Conservation (phyloP, 371 early-diverging fungal species). For the Mucor mucedo region DNA sequence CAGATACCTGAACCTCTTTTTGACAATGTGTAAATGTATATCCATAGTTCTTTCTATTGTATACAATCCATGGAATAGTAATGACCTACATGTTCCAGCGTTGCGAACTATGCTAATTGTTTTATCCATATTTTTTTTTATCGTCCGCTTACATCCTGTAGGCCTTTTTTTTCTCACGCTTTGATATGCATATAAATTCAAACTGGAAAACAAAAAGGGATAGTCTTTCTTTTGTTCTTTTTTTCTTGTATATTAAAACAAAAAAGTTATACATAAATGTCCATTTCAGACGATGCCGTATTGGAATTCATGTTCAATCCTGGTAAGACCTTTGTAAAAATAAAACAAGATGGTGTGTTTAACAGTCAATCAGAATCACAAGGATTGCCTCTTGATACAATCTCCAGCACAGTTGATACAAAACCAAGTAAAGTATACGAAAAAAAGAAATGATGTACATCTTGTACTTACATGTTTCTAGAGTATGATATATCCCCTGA, state of each 20-base stretch:
- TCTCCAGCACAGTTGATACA: slow-evolving; percentile 32
- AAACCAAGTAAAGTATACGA: slow-evolving; percentile 30
- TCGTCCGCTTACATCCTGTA: slow-evolving; percentile 2
- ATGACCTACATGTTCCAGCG: no score
- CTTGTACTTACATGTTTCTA: slow-evolving; percentile 4
- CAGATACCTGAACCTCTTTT: no score
- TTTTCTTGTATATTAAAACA: background rate
- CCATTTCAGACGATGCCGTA: slow-evolving; percentile 48
- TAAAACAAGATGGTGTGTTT: background rate
- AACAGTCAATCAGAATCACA: slow-evolving; percentile 33
- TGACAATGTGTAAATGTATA: no score
- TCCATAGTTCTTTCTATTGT: no score
- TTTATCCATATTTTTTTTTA: background rate
- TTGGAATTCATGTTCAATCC: slow-evolving; percentile 56
- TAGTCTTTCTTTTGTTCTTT: slow-evolving; percentile 1
- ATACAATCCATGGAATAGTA: no score
- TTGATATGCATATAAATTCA: slow-evolving; percentile 3
- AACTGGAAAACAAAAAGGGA: background rate
- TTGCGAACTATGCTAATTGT: no score
- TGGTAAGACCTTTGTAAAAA: slow-evolving; percentile 26
- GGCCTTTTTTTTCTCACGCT: slow-evolving; percentile 4
- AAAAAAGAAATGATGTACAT: no score
- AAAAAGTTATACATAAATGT: background rate
- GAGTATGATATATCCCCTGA: slow-evolving; percentile 36
- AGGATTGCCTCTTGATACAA: slow-evolving; percentile 42